Base-by-base conservation (phyloP, 768 basidiomycete genomes). In the Pleurotus tuoliensis region DNA sequence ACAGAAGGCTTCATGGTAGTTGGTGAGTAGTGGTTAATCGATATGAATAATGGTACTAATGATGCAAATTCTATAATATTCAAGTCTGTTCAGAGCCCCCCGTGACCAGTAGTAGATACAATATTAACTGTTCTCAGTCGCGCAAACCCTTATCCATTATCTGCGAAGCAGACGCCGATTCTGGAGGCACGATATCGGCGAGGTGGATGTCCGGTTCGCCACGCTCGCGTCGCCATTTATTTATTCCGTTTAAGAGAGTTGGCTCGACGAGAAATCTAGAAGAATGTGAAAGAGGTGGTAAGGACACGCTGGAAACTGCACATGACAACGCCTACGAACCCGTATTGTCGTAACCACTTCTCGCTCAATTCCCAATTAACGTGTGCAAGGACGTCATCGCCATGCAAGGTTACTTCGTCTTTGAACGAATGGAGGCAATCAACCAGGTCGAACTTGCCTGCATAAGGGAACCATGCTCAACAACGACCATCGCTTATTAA, bases 351-450 rank as follows among this genome's bases (percentile, higher is more conserved):
- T 45, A 97, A 75, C 84, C 93, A 97, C 52, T 78, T 76, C 65
- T 94, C 93, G 13, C 80, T 77, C 40, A 97, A 78, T 71, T 98
- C 95, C 93, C 94, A 97, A 64, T 92, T 94, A 43, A 73, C 75
- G 62, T 96, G 92, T 3, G 87, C 86, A n/a, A 97, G 77, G 18
- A 94, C 89, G 64, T 98, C 94, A 61, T 96, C 91, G 11, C 92
- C 93, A 58, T 97, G 94, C 44, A 95, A 80, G 2, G 81, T 87
- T 11, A 91, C 78, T 3, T 82, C 81, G 22, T 69, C 73, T 30
- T 88, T 76, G 60, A 91, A 87, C 58, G 90, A 87, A 58, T 87
- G 77, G 25, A 94, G 72, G 63, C 89, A 91, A 58, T 93, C 92
- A 0, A 87, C 82, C 12, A 97, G 72, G 63, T 89, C 87, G 61